Evolutionary conservation across 176 grass and related monocot species (phyloP).

Genomic region (Oryza punctata): DNA sequence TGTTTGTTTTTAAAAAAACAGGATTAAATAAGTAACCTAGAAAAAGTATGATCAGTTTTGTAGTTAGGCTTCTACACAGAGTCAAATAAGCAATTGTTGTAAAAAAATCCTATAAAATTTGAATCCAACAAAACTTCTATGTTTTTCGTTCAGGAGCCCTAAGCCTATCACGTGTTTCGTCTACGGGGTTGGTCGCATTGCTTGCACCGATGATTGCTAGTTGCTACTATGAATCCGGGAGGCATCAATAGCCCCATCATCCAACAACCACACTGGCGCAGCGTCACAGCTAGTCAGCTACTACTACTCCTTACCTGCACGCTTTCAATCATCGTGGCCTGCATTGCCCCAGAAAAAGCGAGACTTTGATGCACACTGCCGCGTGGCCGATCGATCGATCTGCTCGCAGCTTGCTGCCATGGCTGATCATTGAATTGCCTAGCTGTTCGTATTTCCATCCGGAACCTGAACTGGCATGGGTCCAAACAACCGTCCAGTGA

Average conservation of each 20-base stretch:
- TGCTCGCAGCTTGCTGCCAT: not conserved
- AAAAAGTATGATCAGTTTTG: too few species aligned
- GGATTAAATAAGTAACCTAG: too few species aligned
- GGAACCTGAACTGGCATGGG: conserved; percentile 11
- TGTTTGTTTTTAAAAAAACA: too few species aligned
- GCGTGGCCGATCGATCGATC: not conserved
- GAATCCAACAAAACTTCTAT: too few species aligned
- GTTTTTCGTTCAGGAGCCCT: too few species aligned
- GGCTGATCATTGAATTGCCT: not conserved
- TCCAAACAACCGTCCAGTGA: not conserved
- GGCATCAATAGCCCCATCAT: not conserved
- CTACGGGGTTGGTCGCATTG: not conserved
- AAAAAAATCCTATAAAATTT: too few species aligned
- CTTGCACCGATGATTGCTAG: not conserved
- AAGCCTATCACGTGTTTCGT: too few species aligned
- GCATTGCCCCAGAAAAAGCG: not conserved
- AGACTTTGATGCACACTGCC: not conserved
- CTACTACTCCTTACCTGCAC: not conserved
- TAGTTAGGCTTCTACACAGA: too few species aligned
- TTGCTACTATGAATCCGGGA: not conserved
- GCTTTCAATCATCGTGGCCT: not conserved
- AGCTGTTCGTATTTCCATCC: not conserved
- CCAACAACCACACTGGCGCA: not conserved
- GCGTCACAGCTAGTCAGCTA: not conserved
- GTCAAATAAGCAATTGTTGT: too few species aligned